Base-by-base conservation (phyloP, 192 early-diverging fungal genomes). In the Entophlyctis helioformis region DNA sequence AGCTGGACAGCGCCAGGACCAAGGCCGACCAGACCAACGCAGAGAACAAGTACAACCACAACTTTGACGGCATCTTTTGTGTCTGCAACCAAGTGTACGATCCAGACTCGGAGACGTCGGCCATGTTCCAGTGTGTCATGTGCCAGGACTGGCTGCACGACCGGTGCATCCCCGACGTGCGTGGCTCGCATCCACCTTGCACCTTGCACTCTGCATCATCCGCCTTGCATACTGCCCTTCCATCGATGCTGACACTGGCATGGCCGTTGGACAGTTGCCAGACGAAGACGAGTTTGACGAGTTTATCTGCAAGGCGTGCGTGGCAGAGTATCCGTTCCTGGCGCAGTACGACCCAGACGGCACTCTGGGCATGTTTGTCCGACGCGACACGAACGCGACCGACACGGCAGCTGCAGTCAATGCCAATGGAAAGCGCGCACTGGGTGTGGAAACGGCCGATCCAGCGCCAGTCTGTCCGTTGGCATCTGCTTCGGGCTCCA, bases 51-150 rank as follows among this genome's bases (percentile, higher is more conserved):
- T 93, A 96, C 67, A 77, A 76, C 39, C 79, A 90, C 51, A 90
- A 89, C 57, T 96, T 83, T 55, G 53, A 66, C 32, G 89, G 87
- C 11, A 56, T 63, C 37, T 91, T 89, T 51, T 96, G 92, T 63
- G 81, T 75, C 69, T 96, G 92, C 60, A 63, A 89, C 40, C 53
- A 62, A 23, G 55, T 63, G 2, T 93, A 96, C 58, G 80, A 89
- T 44, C 75, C 77, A 1, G 68, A 66, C 15, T 75, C 54, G 23
- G 89, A 91, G 44, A 64, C 80, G 16, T 70, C 63, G 12, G 66
- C 68, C 35, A 96, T 96, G 92, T 47, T 79, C 9, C 80, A 93
- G 66, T 96, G 92, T 48, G 60, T 78, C 19, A 38, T 85, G 0
- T 96, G 92, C 60, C 82, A 89, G 53, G 89, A 87, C 13, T 34